Evolutionary conservation across 257 asterid species (phyloP).

Genomic region (Solanum piurae): DNA sequence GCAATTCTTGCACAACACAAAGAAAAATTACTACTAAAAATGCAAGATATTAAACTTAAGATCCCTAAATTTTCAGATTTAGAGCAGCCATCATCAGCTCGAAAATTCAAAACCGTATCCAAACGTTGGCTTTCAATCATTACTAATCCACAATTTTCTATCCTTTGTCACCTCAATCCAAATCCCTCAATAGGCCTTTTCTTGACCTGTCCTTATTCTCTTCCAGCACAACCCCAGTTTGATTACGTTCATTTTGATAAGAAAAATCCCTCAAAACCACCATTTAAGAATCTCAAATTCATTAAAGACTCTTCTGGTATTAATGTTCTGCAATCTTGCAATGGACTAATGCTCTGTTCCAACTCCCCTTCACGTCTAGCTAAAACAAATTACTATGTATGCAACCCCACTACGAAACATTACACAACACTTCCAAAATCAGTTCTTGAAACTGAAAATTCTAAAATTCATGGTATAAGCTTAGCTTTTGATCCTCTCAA

Average conservation of each 20-base stretch:
- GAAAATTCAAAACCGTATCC: conserved; percentile 18
- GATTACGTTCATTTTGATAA: neutral
- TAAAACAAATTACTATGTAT: neutral
- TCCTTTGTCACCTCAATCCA: conserved; percentile 3
- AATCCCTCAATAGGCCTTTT: conserved; percentile 18
- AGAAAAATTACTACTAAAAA: neutral
- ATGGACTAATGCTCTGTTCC: neutral
- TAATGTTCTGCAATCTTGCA: neutral
- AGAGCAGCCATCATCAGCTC: conserved; percentile 14
- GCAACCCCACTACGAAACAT: neutral
- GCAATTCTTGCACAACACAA: neutral
- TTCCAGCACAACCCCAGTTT: neutral
- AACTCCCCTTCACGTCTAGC: neutral
- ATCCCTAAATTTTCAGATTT: neutral
- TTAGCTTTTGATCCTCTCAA: conserved; percentile 17
- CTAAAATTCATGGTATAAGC: neutral
- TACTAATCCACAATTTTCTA: conserved; percentile 16
- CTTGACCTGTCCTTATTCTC: neutral
- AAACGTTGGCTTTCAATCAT: conserved; percentile 28
- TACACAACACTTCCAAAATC: conserved; percentile 14
- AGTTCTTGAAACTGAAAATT: neutral
- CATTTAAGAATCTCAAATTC: neutral
- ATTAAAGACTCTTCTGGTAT: neutral
- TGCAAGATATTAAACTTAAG: conserved; percentile 2
- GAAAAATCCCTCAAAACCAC: neutral